A percentile compares a stretch with the other conserved stretches of the same genome.
Evolutionary conservation across 257 asterid genomes (phyloP).

Genomic region (Parsonsia alboflavescens): DNA sequence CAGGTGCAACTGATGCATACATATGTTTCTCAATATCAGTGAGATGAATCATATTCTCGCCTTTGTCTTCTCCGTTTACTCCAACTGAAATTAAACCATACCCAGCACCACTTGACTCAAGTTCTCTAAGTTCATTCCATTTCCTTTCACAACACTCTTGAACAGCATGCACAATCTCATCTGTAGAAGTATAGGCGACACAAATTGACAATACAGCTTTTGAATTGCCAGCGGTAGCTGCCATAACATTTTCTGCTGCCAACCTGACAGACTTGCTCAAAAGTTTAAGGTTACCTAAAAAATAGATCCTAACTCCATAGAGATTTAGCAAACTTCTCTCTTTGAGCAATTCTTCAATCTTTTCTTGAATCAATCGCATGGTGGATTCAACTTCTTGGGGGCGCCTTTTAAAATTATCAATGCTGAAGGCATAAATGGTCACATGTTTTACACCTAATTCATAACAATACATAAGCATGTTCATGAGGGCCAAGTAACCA

Average conservation of each 20-base stretch:
- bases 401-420: constrained; percentile 64
- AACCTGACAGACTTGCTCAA: constrained; percentile 45
- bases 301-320: constrained; percentile 61
- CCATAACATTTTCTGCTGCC: constrained; percentile 72
- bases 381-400: constrained; percentile 82
- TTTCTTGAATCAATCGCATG: constrained; percentile 65
- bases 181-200: constrained; percentile 80
- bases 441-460: constrained; percentile 53
- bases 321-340: constrained; percentile 51
- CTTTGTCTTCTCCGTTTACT: constrained; percentile 20
- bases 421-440: constrained; percentile 76
- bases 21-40: constrained; percentile 51
- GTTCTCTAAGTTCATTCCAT: constrained; percentile 24
- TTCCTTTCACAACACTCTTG: constrained; percentile 47
- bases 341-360: constrained; percentile 52
- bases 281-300: constrained; percentile 63
- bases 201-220: constrained; percentile 55
- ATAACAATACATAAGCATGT: constrained; percentile 59
- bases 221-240: constrained; percentile 52
- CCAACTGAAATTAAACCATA: constrained; percentile 13
- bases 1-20: constrained; percentile 65
- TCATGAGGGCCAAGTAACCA: constrained; percentile 55
- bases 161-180: constrained; percentile 61
- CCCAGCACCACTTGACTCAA: constrained; percentile 18
- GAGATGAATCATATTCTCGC: constrained; percentile 25